Evolutionary conservation across 2,329 filamentous ascomycete genomes (phyloP), one percentile per base, ranked within the genome.

Genomic region (Stromatinia cepivora): DNA sequence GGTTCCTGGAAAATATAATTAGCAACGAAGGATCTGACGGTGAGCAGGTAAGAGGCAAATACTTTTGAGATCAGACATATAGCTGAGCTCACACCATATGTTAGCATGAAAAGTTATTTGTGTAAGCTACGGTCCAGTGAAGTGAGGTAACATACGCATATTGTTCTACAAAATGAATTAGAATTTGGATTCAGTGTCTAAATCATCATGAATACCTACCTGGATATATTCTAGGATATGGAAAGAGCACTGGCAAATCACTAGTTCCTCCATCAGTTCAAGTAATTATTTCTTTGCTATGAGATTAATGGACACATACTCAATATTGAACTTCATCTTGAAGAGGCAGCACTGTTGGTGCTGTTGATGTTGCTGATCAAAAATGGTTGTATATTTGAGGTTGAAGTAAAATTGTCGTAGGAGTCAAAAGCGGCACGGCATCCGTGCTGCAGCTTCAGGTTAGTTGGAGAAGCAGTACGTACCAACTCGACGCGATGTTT

Each of bases 41-140:
- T 28, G 50, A 52, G 28, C 1, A 56, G 36, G 61, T 15, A 46
- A 39, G 48, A 53, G 42, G 34, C 53, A 59, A 77, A 71, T 76
- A 82, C 85, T 87, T 80, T 94, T 94, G 80, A 94, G 87, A 83
- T 93, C 91, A 79, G 90, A 92, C 91, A 94, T 94, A 82, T 94
- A 90, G 72, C 83, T 85, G 80, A 78, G 80, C 69, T 34, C 63
- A 68, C 53, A 53, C 54, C 22, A 8, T 25, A 61, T 56, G 63
- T 75, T 54, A 74, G 72, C 66, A 70, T 53, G 39, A 48, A 62
- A n/a, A 15, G 3, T 8, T 36, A 10, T 36, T 31, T 28, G 15
- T 15, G 36, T 25, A 17, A 45, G 17, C 15, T 25, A 20, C 10
- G 39, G 22, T 22, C 22, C 22, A 20, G 39, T 34, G 22, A n/a